Evolutionary conservation across 2,329 filamentous ascomycete genomes (phyloP), one percentile per base, ranked within the genome.

Genomic region (Paecilomyces dactylethromorphus): DNA sequence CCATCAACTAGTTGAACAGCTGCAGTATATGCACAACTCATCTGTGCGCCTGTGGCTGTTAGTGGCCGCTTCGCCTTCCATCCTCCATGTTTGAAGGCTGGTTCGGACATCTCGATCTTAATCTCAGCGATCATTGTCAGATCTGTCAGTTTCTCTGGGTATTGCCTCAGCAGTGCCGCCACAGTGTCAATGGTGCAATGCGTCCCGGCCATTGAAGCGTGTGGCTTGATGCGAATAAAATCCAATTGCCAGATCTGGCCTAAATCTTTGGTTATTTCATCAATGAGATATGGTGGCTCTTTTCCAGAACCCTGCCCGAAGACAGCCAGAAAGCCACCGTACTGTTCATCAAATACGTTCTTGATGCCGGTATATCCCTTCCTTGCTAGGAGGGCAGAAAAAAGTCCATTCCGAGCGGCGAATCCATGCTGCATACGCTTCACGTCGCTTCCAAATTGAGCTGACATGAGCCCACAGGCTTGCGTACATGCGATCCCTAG

Each of bases 381-480:
- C 26, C 66, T 63, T 1, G 75, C 74, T 31, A 80, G 60, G 2
- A 79, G 56, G 0, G 76, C 71, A 0, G 66, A 74, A 15, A 79
- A 69, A 0, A 80, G 68, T 1, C 77, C 77, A 58, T 75, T 79
- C 6, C 77, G 71, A 5, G 77, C 71, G 0, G 77, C 76, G 60
- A 80, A 80, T 4, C 71, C 77, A 59, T 80, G 78, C 62, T 80
- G 77, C 72, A 79, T 76, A 1, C 76, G 72, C 64, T 80, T 81
- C 0, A 74, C 70, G 59, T 74, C 71, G n/a, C 72, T 71, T 52
- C 74, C 78, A 58, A 72, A 79, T 59, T 78, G 73, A 3, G 76
- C 77, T 2, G 71, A 69, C 74, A 79, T 79, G 4, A 77, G 63
- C 1, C 74, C 74, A 50, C 74, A 65, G 3, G 71, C 71, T 59